phyloP scores from a whole-genome alignment of 1,139 yeast genomes.

The Yamadazyma atmosphaerica region DNA sequence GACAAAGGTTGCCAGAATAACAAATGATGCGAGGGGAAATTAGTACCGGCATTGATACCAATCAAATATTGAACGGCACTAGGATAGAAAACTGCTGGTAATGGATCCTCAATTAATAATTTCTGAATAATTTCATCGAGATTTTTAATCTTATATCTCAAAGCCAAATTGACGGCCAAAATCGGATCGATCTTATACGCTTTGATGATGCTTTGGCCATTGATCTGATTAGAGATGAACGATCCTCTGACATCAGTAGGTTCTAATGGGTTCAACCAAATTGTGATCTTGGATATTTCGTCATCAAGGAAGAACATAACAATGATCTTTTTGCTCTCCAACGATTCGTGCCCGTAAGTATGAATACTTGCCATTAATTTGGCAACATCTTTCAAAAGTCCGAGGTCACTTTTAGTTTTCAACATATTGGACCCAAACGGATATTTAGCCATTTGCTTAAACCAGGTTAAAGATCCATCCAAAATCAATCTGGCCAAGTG shows the following conservation, averaged over 20 bases:
- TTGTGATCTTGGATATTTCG: constrained; percentile 69
- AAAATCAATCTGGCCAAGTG: constrained; percentile 54
- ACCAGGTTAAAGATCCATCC: constrained; percentile 79
- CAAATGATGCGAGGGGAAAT: constrained; percentile 45
- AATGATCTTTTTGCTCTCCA: constrained; percentile 50
- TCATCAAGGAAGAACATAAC: constrained; percentile 66
- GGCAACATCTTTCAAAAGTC: constrained; percentile 56
- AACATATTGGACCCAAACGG: constrained; percentile 86
- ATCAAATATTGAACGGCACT: constrained; percentile 64
- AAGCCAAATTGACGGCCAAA: constrained; percentile 70
- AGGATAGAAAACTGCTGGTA: constrained; percentile 60
- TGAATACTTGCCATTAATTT: constrained; percentile 24
- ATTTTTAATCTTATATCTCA: constrained; percentile 51
- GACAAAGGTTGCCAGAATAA: constrained; percentile 76
- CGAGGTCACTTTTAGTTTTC: constrained; percentile 68
- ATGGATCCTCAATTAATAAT: constrained; percentile 56
- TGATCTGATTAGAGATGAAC: constrained; percentile 31
- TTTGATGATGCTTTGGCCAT: constrained; percentile 36
- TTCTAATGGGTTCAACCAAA: constrained; percentile 77
- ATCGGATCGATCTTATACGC: constrained; percentile 74
- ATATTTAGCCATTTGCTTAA: constrained; percentile 58
- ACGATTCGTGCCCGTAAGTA: constrained; percentile 21
- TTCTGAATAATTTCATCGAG: constrained; percentile 46
- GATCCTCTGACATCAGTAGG: constrained; percentile 45
- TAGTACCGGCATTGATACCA: constrained; percentile 42